phyloP scores from a whole-genome alignment of 805 yeast genomes.

The Saturnispora halmiae region DNA sequence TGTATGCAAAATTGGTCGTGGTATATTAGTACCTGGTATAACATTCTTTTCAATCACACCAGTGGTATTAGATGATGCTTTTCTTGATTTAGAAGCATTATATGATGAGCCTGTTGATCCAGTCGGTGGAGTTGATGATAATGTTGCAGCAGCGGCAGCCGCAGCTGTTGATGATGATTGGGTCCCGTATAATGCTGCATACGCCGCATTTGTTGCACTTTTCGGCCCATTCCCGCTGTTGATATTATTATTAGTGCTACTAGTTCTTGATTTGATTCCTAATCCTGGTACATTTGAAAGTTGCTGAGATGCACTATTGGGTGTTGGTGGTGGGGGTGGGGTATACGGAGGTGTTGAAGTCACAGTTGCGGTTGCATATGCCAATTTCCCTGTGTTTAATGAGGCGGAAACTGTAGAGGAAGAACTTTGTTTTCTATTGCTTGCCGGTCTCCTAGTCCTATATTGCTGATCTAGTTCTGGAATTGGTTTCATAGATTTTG shows the following conservation, averaged over 20 bases:
- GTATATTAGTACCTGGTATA: constrained; percentile 52
- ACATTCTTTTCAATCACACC: constrained; percentile 25
- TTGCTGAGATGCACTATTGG: neutral
- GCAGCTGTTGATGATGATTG: neutral
- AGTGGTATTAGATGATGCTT: neutral
- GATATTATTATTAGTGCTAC: neutral
- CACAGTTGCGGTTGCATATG: neutral
- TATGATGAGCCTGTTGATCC: neutral
- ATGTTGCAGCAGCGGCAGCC: neutral
- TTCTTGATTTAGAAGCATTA: neutral
- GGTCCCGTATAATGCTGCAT: constrained; percentile 8
- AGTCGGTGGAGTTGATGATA: neutral
- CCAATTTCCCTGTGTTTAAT: neutral
- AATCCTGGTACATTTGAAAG: neutral
- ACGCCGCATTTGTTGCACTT: constrained; percentile 7
- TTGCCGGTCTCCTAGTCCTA: no score
- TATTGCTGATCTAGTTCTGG: constrained; percentile 38
- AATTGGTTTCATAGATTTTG: constrained; percentile 70
- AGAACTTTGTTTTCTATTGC: no score
- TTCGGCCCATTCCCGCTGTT: neutral
- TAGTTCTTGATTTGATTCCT: neutral
- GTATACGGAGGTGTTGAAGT: neutral
- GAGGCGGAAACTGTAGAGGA: neutral
- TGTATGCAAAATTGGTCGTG: constrained; percentile 41
- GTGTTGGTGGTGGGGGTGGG: neutral